Evolutionary conservation across 1,284 basidiomycete species (phyloP).

Genomic region (Trichosporon sp.): DNA sequence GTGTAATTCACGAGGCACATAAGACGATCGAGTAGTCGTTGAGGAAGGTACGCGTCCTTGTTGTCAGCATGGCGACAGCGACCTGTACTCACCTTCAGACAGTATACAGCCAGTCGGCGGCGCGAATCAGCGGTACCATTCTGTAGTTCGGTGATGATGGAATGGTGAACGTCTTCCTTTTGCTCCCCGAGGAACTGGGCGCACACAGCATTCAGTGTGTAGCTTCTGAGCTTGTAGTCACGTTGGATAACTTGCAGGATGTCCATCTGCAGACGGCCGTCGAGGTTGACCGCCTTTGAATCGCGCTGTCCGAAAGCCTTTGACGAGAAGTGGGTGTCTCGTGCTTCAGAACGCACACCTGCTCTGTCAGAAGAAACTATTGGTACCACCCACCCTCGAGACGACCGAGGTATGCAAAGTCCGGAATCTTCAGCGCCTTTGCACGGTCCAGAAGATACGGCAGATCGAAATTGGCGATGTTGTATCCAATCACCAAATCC

Average conservation of each 20-base stretch:
- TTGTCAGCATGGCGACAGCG: background rate
- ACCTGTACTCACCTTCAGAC: slow-evolving; percentile 65
- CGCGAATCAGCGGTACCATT: slow-evolving; percentile 88
- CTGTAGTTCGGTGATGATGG: slow-evolving; percentile 91
- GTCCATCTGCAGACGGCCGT: slow-evolving; percentile 87
- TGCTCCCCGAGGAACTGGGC: slow-evolving; percentile 93
- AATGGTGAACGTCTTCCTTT: slow-evolving; percentile 95
- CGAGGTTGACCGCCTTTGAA: slow-evolving; percentile 82
- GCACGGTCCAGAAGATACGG: slow-evolving; percentile 89
- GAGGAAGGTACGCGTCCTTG: slow-evolving; percentile 92
- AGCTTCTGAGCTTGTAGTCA: slow-evolving; percentile 89
- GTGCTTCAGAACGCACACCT: slow-evolving; percentile 71
- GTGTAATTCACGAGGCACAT: slow-evolving; percentile 97
- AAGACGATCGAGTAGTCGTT: slow-evolving; percentile 85
- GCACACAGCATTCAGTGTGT: slow-evolving; percentile 92
- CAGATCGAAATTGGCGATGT: slow-evolving; percentile 84
- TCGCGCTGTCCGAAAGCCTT: slow-evolving; percentile 93
- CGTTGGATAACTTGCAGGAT: slow-evolving; percentile 93
- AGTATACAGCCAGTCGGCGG: slow-evolving; percentile 86
- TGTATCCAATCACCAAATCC: slow-evolving; percentile 90
- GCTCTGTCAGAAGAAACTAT: background rate
- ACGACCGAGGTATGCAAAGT: slow-evolving; percentile 73
- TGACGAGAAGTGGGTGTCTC: slow-evolving; percentile 90
- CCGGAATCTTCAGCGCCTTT: slow-evolving; percentile 63
- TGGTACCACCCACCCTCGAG: slow-evolving; percentile 57